phyloP scores from a whole-genome alignment of 805 yeast genomes.

The Kodamaea restingae region DNA sequence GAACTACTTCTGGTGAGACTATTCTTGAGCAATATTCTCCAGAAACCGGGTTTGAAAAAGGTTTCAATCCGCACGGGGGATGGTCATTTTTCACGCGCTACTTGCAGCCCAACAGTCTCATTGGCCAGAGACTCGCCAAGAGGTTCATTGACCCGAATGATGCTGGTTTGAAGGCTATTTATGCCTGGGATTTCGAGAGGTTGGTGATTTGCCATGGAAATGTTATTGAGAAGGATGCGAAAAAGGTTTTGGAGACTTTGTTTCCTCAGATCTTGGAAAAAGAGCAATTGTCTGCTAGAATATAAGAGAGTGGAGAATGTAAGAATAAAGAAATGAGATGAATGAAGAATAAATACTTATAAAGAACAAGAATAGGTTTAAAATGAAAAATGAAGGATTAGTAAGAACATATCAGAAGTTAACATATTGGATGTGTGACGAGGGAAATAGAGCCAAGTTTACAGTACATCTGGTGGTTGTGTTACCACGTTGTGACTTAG shows the following conservation, averaged over 20 bases:
- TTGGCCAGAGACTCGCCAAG: not conserved
- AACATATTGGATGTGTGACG: too few relatives aligned
- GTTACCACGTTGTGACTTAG: too few relatives aligned
- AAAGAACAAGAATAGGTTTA: too few relatives aligned
- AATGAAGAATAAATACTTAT: too few relatives aligned
- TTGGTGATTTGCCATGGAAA: constrained; percentile 43
- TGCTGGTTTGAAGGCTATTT: constrained; percentile 19
- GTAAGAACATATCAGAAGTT: too few relatives aligned
- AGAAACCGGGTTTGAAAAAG: constrained; percentile 11
- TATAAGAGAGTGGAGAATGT: too few relatives aligned
- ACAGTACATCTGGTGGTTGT: too few relatives aligned
- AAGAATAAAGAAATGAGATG: too few relatives aligned
- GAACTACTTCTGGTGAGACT: constrained; percentile 8
- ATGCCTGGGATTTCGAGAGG: constrained; percentile 22
- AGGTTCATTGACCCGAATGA: constrained; percentile 7
- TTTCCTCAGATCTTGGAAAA: constrained; percentile 8
- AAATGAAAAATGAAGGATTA: too few relatives aligned
- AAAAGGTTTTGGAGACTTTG: constrained; percentile 20
- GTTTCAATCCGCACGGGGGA: constrained; percentile 13
- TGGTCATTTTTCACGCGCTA: constrained; percentile 13
- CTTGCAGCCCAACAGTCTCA: constrained; percentile 2
- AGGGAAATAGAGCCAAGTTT: too few relatives aligned
- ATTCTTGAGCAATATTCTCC: constrained; percentile 14
- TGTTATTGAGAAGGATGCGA: constrained; percentile 40
- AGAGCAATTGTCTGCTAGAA: too few relatives aligned